Conservation (phyloP, 768 basidiomycete genomes). For the Chalciporus chontae region DNA sequence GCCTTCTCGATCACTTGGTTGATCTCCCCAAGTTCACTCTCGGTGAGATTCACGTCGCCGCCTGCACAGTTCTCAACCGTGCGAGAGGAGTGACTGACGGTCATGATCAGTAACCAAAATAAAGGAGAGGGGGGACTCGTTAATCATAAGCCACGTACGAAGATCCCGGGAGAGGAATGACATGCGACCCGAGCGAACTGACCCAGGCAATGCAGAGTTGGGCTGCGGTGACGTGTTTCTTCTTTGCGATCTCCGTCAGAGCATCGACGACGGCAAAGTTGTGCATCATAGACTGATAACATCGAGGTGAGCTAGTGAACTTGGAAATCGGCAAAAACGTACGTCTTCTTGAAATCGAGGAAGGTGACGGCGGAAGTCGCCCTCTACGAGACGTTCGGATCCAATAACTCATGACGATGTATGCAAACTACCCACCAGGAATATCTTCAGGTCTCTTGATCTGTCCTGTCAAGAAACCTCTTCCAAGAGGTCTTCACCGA, state of each 20-base stretch:
- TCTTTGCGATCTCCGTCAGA: conserved; percentile 37
- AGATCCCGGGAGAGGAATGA: conserved; percentile 48
- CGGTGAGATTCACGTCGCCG: conserved; percentile 37
- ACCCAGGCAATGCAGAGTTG: conserved; percentile 45
- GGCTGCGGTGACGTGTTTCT: conserved; percentile 39
- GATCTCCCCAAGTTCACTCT: conserved; percentile 39
- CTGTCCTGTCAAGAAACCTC: conserved; percentile 45
- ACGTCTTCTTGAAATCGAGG: conserved; percentile 44
- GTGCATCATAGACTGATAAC: conserved; percentile 34
- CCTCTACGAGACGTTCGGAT: conserved; percentile 31
- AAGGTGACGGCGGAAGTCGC: conserved; percentile 34
- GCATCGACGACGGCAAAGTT: conserved; percentile 44
- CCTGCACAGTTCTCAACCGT: conserved; percentile 43
- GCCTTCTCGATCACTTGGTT: conserved; percentile 33
- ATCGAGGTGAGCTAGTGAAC: background rate
- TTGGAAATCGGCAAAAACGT: conserved; percentile 1
- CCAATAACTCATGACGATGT: background rate
- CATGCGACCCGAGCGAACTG: conserved; percentile 32
- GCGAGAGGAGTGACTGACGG: conserved; percentile 30
- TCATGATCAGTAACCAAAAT: background rate
- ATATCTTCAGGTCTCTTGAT: conserved; percentile 37
- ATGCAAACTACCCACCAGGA: conserved; percentile 12
- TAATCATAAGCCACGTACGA: conserved; percentile 30
- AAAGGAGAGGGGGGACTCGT: background rate
- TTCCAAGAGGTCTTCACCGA: conserved; percentile 41